These are phyloP conservation scores for Dipteronia sinensis DNA, from an alignment of 345 rosid genomes.

Conservation along the genomic window DNA sequence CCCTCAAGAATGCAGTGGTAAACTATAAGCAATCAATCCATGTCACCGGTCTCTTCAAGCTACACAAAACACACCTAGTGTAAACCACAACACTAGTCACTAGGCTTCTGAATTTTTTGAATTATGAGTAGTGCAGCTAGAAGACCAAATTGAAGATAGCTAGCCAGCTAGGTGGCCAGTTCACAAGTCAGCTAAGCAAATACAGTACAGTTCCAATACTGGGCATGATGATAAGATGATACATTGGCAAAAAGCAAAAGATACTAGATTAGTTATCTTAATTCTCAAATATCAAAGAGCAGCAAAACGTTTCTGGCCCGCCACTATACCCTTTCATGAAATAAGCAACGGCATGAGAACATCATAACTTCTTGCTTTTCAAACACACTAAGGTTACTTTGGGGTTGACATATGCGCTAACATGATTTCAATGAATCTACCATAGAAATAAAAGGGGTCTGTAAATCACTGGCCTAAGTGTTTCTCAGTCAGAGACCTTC, in stretches of 20 bases:
- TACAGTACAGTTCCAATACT: too few species aligned
- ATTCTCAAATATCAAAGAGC: background rate
- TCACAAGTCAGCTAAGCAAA: too few species aligned
- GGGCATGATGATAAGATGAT: background rate
- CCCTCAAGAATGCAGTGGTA: background rate
- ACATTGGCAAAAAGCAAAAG: background rate
- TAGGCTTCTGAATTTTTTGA: too few species aligned
- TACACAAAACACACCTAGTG: too few species aligned
- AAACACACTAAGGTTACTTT: background rate
- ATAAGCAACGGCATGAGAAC: background rate
- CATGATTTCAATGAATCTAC: background rate
- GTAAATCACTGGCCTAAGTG: too few species aligned
- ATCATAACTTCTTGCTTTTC: background rate
- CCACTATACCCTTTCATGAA: background rate
- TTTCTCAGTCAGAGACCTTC: too few species aligned
- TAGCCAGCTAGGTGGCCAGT: too few species aligned
- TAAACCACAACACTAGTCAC: too few species aligned
- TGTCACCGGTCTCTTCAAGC: background rate
- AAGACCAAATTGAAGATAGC: too few species aligned
- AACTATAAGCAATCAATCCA: background rate
- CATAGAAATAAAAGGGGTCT: background rate
- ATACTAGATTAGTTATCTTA: background rate
- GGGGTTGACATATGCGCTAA: background rate
- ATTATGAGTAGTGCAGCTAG: too few species aligned
- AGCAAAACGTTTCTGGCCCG: background rate